Base-by-base conservation (phyloP, 2,329 filamentous ascomycete genomes). In the Metarhizium anisopliae region DNA sequence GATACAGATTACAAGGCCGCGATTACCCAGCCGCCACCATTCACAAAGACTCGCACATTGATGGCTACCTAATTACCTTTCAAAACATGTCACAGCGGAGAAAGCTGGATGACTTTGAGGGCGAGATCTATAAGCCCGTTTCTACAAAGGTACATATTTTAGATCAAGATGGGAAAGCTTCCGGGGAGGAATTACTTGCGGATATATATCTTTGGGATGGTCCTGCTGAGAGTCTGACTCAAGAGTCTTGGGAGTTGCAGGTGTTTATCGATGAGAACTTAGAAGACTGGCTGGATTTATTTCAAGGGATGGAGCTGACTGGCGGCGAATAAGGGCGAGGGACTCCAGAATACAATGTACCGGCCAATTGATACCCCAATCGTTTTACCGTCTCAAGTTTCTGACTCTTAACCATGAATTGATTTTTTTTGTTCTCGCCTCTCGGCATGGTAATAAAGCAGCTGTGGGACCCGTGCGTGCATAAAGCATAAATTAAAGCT, bases 101-200 rank as follows among this genome's bases (percentile, higher is more conserved):
- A 8, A 71, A 68, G 25, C 47, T 70, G n/a, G 68, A 68, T 38
- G 60, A 68, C 16, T 71, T 71, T 30, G 67, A 71, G 47, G 66
- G 66, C 0, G 61, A 67, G n/a, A 8, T 25, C 0, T 69, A 67
- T 35, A 57, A 51, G 2, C 16, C 55, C 2, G 60, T 59, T 0
- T 16, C 52, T 2, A 61, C 65, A 0, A 50, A 40, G 0, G 59
- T 60, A 0, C 35, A 49, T 1, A 20, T 65, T 20, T 50, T 61
- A 1, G 55, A 55, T 4, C 4, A 50, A 11, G 11, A 42, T 30
- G n/a, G 7, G 6, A n/a, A 16, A 25, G 1, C 18, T 20, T 45
- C n/a, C 1, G 55, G 59, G 2, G 55, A 59, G 2, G 57, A 25
- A 2, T 50, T 65, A 1, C 59, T 68, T 4, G 67, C 59, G 0